Base-by-base conservation (phyloP, 306 rosid genomes). In the Pterocarpus macrocarpus region DNA sequence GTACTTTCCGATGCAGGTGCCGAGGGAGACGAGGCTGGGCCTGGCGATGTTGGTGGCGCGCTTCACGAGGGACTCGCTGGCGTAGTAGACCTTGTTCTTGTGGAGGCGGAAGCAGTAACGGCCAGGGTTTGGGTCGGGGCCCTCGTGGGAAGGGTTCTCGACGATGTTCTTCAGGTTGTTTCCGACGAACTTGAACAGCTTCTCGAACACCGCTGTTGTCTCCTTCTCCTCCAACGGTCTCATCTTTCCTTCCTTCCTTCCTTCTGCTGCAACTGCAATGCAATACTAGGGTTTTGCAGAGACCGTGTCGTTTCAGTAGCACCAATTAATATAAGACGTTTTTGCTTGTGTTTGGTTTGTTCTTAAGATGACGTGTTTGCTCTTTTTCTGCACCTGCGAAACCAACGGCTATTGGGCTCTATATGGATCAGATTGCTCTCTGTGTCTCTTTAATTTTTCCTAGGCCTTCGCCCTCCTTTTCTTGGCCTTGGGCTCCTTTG, bases 101-200 rank as follows among this genome's bases (percentile, higher is more conserved):
- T 93, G 73, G 72, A 93, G 93, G 43, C 98, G 99, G 85, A 91
- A 91, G 85, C 99, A 95, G 84, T 93, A 93, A 61, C 97, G 90
- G 0, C 99, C 94, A 8, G 96, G 90, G 33, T 78, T 81, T 0
- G 86, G 38, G 33, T 87, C 97, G 0, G 99, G 93, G 35, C 99
- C 98, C 83, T 95, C 99, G 72, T 91, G 94, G 4, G 97, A 90
- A 8, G 98, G 98, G 13, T 93, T 91, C 57, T 95, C 98, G 0
- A 95, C 89, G 8, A 93, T 90, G 85, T 88, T 95, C 89, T 91
- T 93, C 16, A 95, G 93, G 36, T 95, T 93, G 91, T 93, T 95
- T 4, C 96, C 94, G 0, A 91, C 91, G 80, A 95, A 95, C 81
- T 95, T 95, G 91, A 87, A 92, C 3, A 95, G 86, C 87, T 95